These are phyloP conservation scores for Didymellaceae sp. DNA, from an alignment of 2,329 filamentous ascomycete genomes.

Conservation along the genomic window DNA sequence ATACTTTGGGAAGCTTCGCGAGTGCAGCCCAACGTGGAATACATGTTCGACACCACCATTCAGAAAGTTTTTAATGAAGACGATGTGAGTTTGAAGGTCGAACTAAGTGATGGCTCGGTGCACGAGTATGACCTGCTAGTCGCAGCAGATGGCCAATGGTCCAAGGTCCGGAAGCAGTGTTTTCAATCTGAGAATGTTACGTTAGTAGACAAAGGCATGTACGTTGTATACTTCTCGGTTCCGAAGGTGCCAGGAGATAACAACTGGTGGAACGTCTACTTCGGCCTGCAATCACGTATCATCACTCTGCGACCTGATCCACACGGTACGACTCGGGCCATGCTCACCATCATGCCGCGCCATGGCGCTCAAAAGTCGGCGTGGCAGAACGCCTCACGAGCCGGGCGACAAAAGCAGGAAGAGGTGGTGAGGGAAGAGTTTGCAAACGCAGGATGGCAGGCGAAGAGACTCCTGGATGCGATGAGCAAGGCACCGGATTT, in stretches of 20 bases:
- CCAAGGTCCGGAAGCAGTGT: constrained; percentile 48
- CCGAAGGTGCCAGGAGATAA: constrained; percentile 40
- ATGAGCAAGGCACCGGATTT: constrained; percentile 54
- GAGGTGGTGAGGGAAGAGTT: constrained; percentile 47
- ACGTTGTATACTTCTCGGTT: constrained; percentile 50
- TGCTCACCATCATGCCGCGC: constrained; percentile 49
- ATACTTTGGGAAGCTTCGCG: constrained; percentile 34
- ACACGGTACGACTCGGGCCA: constrained; percentile 31
- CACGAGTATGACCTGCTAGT: constrained; percentile 60
- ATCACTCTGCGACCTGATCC: constrained; percentile 33
- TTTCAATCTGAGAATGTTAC: constrained; percentile 30
- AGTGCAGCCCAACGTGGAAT: constrained; percentile 5
- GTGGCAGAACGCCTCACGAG: constrained; percentile 36
- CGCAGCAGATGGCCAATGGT: constrained; percentile 63
- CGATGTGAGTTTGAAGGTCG: constrained; percentile 45
- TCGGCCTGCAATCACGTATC: constrained; percentile 44
- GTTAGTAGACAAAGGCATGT: constrained; percentile 27
- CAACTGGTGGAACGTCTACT: constrained; percentile 45
- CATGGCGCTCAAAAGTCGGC: constrained; percentile 23
- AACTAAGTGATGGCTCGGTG: constrained; percentile 53
- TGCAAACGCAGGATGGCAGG: constrained; percentile 54
- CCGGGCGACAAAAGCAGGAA: constrained; percentile 46
- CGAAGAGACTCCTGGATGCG: constrained; percentile 50
- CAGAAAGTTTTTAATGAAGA: constrained; percentile 45
- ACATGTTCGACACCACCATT: constrained; percentile 23